Evolutionary conservation across 1,284 basidiomycete species (phyloP), one percentile per base, ranked within the genome.

Genomic region (Sphagnurus paluster): DNA sequence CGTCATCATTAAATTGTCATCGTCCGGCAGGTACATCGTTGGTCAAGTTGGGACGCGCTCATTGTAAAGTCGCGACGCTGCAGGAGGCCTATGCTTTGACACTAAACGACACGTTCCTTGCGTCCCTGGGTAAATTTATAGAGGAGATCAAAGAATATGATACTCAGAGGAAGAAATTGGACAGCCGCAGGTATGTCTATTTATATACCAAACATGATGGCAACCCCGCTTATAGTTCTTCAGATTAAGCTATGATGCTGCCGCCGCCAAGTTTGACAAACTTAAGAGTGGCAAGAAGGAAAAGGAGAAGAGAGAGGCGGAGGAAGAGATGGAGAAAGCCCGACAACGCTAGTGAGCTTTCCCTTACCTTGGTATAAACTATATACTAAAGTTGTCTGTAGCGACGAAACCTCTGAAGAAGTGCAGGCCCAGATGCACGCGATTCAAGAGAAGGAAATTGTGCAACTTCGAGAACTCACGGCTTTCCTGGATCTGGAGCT

Each of bases 341-440:
- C 79, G 80, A 53, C 64, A 79, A 39, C 79, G 89, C 59, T 92
- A 90, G 90, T 92, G 60, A 55, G 87, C 74, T 8, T n/a, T n/a
- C n/a, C n/a, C 8, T 10, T 5, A 32, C 29, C 28, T 13, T 13
- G 14, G 11, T 14, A 24, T 32, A 46, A 5, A 33, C 42, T 43
- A 17, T 17, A 5, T 30, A 23, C 42, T 8, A 17, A 4, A 13
- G n/a, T 26, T 13, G 8, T 28, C 35, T n/a, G 5, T 53, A 93
- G 90, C 56, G 89, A 93, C 46, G 90, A 95, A 63, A 82, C 85
- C 0, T 76, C 80, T 16, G 87, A 92, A 60, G 90, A 93, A 50
- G 77, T 92, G 0, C 82, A 80, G 17, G 75, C 76, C 1, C 79
- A 87, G 23, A 89, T 93, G 77, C 75, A 79, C 42, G 74, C 71